Percentiles rank a stretch among this genome's conserved stretches.
phyloP scores from a whole-genome alignment of 2,329 filamentous ascomycete genomes.

The Penicillium hordei region DNA sequence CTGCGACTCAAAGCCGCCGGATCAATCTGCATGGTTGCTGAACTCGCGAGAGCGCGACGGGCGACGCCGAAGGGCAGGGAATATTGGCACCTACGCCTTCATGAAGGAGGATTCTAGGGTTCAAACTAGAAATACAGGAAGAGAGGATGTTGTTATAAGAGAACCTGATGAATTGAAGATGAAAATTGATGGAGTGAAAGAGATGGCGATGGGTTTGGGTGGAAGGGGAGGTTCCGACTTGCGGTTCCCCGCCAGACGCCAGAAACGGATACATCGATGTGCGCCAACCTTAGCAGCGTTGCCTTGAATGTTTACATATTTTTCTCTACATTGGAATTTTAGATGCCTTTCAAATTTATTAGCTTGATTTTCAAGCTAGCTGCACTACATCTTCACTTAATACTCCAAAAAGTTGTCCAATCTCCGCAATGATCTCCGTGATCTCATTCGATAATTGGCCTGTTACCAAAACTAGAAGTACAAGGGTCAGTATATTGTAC shows the following conservation, averaged over 20 bases:
- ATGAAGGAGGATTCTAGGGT: conserved; percentile 32
- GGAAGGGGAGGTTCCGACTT: conserved; percentile 30
- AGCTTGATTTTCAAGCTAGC: conserved; percentile 44
- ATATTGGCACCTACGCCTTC: conserved; percentile 38
- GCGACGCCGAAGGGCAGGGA: conserved; percentile 41
- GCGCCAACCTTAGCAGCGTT: conserved; percentile 11
- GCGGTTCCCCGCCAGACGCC: conserved; percentile 31
- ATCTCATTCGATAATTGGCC: conserved; percentile 60
- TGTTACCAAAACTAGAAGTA: conserved; percentile 57
- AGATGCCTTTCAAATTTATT: neutral
- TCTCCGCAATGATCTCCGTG: conserved; percentile 52
- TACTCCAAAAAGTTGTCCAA: conserved; percentile 61
- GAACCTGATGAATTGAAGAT: conserved; percentile 27
- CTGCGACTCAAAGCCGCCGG: conserved; percentile 46
- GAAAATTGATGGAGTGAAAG: conserved; percentile 22
- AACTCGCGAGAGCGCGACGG: conserved; percentile 37
- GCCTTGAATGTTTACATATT: conserved; percentile 31
- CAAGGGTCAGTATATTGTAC: conserved; percentile 3
- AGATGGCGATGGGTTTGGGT: conserved; percentile 29
- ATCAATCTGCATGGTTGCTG: conserved; percentile 47
- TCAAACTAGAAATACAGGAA: conserved; percentile 13
- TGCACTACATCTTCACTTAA: conserved; percentile 62
- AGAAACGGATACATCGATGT: conserved; percentile 23
- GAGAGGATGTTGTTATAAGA: conserved; percentile 10
- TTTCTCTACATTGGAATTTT: neutral